A percentile compares a stretch with the other conserved stretches of the same genome.
Evolutionary conservation across 768 basidiomycete genomes (phyloP).

Genomic region (Pisolithus sp.): DNA sequence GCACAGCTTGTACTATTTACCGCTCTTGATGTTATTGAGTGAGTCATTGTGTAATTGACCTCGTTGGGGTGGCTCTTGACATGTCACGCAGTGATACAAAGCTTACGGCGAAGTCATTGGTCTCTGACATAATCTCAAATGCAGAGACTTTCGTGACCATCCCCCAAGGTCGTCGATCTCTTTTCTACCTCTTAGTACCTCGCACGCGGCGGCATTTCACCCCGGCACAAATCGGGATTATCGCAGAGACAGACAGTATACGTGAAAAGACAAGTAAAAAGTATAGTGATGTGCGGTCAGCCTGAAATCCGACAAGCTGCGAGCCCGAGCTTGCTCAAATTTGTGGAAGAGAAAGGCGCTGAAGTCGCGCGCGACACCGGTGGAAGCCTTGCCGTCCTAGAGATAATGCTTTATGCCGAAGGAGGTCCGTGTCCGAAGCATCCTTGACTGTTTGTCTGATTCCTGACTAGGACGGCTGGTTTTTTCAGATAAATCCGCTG

Average conservation of each 20-base stretch:
- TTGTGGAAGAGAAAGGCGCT: constrained; percentile 58
- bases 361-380: constrained; percentile 67
- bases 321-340: constrained; percentile 66
- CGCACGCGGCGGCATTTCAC: constrained; percentile 84
- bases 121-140: constrained; percentile 58
- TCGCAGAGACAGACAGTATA: constrained; percentile 68
- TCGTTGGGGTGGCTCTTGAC: neutral
- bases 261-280: constrained; percentile 83
- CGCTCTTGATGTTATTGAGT: constrained; percentile 88
- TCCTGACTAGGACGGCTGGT: neutral
- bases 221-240: constrained; percentile 62
- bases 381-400: constrained; percentile 70
- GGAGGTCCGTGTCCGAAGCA: constrained; percentile 52
- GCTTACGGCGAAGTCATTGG: constrained; percentile 72
- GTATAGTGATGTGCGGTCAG: constrained; percentile 49
- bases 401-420: constrained; percentile 80
- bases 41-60: constrained; percentile 17
- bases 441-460: neutral
- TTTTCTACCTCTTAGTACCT: constrained; percentile 79
- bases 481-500: constrained; percentile 59
- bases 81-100: constrained; percentile 73
- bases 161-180: constrained; percentile 72
- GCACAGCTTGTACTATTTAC: constrained; percentile 89
- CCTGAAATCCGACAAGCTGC: constrained; percentile 70
- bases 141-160: constrained; percentile 52